Conservation (phyloP, 169 alveolate species). For the Babesia bovis region DNA sequence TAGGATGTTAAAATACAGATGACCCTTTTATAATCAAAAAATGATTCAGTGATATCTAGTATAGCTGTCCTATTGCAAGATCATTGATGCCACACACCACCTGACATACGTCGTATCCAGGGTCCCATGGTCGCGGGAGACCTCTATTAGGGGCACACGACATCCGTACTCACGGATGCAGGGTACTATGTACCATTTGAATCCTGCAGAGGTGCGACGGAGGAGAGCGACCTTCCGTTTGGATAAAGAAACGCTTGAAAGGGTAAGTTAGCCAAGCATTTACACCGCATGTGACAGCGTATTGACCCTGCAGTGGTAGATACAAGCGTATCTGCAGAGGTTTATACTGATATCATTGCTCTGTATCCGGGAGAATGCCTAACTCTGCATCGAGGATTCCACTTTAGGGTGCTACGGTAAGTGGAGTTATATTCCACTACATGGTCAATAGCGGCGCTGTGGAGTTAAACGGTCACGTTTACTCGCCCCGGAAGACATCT, state of each 20-base stretch:
- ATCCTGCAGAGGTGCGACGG: constrained; percentile 15
- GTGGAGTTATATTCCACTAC: neutral
- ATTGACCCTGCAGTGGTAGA: neutral
- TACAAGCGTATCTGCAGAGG: neutral
- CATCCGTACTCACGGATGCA: constrained; percentile 1
- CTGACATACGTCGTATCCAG: neutral
- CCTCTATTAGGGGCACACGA: neutral
- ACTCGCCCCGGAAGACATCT: constrained; percentile 2
- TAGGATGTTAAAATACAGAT: too few species aligned
- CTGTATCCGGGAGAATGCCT: constrained; percentile 49
- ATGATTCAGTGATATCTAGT: too few species aligned
- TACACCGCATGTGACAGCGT: constrained; percentile 7
- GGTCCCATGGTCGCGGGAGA: neutral
- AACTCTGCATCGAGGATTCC: constrained; percentile 26
- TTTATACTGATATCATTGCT: constrained; percentile 17
- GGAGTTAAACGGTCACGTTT: constrained; percentile 51
- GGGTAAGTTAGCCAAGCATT: constrained; percentile 1
- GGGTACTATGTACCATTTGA: neutral
- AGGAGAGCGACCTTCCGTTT: constrained; percentile 15
- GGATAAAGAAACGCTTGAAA: neutral
- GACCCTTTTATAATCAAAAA: too few species aligned
- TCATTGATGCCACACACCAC: constrained; percentile 5
- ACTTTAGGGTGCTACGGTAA: constrained; percentile 55
- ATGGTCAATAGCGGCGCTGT: constrained; percentile 40
- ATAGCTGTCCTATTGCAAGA: too few species aligned